Base-by-base conservation (phyloP, 345 rosid species). In the Cochlearia excelsa region DNA sequence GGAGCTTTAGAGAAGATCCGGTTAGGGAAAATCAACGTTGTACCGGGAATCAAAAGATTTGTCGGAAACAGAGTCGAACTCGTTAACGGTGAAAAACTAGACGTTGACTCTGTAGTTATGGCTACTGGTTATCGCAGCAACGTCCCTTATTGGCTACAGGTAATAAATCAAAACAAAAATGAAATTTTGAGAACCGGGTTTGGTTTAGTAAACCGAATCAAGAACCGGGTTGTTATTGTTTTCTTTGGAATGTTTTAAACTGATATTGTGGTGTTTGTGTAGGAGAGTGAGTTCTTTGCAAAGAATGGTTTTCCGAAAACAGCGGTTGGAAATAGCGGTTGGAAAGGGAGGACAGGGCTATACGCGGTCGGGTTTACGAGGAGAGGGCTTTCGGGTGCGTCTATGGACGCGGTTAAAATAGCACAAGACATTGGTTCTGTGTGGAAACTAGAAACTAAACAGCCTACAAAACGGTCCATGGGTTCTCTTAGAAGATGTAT, bases 341-440 rank as follows among this genome's bases (percentile, higher is more conserved):
- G 97, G 93, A 90, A 87, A 74, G 97, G 90, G 29, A 81, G 71
- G 5, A 76, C 57, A 0, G 95, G 95, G 33, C 71, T 90, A 1
- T 90, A 87, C 46, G 95, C 97, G 41, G 93, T 84, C 52, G 97
- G 97, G 74, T 90, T 90, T 67, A 78, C 90, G 26, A 80, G 77
- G 82, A 90, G 77, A 82, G 97, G 97, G 58, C 78, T 90, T 11
- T 76, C 85, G 1, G 97, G 97, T 51, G 86, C 83, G 31, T 84
- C 93, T 45, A 75, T 75, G 7, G 97, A 90, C 33, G 94, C 97
- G 8, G 51, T 74, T 42, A 83, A 61, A 40, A 84, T 87, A 1
- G 86, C 94, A n/a, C 70, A 80, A 56, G 96, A 90, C 10, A 87
- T 90, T 45, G 80, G 89, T 74, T 64, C 54, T 23, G 82, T 77